phyloP scores from a whole-genome alignment of 306 rosid species.

The Prunus mongolica region DNA sequence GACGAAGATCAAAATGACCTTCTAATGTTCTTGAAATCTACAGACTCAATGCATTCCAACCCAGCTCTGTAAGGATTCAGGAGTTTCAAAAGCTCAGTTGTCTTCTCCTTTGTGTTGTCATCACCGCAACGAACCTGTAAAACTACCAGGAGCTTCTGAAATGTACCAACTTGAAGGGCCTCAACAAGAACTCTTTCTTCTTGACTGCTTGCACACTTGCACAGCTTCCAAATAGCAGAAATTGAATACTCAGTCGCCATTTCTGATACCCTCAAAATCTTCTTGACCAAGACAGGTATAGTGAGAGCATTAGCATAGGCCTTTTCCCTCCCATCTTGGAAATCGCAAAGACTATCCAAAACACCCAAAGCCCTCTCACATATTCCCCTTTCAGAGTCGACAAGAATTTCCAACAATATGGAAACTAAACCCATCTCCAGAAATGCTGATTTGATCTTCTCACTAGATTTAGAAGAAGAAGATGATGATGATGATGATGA shows the following conservation, averaged over 20 bases:
- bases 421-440: slow-evolving; percentile 49
- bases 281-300: slow-evolving; percentile 68
- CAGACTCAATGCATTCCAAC: slow-evolving; percentile 69
- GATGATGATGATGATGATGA: not conserved
- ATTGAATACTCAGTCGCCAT: slow-evolving; percentile 52
- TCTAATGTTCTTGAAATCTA: slow-evolving; percentile 58
- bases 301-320: slow-evolving; percentile 49
- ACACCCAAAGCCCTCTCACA: slow-evolving; percentile 51
- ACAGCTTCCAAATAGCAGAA: slow-evolving; percentile 54
- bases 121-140: slow-evolving; percentile 64
- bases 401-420: slow-evolving; percentile 38
- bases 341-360: slow-evolving; percentile 37
- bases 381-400: slow-evolving; percentile 52
- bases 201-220: slow-evolving; percentile 34
- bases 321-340: slow-evolving; percentile 42
- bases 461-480: slow-evolving; percentile 4
- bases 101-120: slow-evolving; percentile 48
- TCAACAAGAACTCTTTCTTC: slow-evolving; percentile 46
- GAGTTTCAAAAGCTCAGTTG: slow-evolving; percentile 59
- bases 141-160: slow-evolving; percentile 65
- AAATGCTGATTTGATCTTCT: slow-evolving; percentile 28
- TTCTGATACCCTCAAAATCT: slow-evolving; percentile 54
- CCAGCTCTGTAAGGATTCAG: slow-evolving; percentile 63
- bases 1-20: slow-evolving; percentile 42
- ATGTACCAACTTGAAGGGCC: slow-evolving; percentile 73